Percentiles rank a stretch among this genome's conserved stretches.
Conservation (phyloP, 768 basidiomycete genomes). For the Trametes cingulata region DNA sequence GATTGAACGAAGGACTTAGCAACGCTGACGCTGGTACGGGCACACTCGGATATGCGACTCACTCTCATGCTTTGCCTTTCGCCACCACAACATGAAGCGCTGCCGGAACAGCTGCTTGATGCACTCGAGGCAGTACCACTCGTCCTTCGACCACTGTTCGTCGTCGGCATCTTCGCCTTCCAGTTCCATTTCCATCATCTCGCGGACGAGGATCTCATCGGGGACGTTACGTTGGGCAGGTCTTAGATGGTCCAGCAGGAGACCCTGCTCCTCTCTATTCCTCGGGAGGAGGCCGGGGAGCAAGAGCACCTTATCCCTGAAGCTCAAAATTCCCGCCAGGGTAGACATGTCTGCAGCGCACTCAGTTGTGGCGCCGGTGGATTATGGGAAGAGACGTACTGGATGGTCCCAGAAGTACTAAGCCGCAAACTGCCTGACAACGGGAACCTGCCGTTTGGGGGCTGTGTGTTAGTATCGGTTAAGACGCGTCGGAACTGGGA, state of each 20-base stretch:
- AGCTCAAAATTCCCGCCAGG: constrained; percentile 4
- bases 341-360: constrained; percentile 19
- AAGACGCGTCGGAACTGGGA: no score
- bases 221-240: not conserved
- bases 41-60: not conserved
- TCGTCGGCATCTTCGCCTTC: constrained; percentile 7
- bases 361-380: not conserved
- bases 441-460: constrained; percentile 4
- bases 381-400: constrained; percentile 26
- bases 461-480: no score
- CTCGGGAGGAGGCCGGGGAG: constrained; percentile 16
- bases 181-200: constrained; percentile 8
- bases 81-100: constrained; percentile 27
- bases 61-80: constrained; percentile 16
- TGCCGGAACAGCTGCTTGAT: constrained; percentile 18
- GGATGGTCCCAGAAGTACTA: constrained; percentile 27
- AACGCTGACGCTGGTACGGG: not conserved
- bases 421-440: constrained; percentile 18
- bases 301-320: not conserved
- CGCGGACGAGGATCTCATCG: not conserved
- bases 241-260: not conserved
- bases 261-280: constrained; percentile 13
- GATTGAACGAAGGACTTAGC: not conserved
- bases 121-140: constrained; percentile 31
- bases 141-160: constrained; percentile 25